phyloP scores from a whole-genome alignment of 2,329 filamentous ascomycete species.

The Diaporthe helianthi region DNA sequence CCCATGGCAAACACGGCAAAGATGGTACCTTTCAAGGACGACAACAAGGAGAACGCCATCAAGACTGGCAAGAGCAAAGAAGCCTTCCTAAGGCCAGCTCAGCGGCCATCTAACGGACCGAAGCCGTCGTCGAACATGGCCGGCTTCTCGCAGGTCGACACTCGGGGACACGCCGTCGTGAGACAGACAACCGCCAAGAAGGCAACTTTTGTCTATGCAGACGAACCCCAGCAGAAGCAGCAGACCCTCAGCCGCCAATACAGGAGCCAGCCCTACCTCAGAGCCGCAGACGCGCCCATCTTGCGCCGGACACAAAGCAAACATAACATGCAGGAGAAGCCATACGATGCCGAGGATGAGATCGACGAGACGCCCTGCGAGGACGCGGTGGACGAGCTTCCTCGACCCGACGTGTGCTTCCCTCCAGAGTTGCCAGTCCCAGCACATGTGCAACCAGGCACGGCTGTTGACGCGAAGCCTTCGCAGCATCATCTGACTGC shows the following conservation, averaged over 20 bases:
- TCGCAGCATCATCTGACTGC: conserved; percentile 34
- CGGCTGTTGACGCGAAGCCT: conserved; percentile 16
- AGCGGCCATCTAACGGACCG: conserved; percentile 38
- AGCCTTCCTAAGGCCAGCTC: conserved; percentile 48
- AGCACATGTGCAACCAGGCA: conserved; percentile 16
- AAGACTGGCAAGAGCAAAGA: conserved; percentile 43
- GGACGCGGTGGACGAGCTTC: conserved; percentile 54
- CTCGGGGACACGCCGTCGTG: conserved; percentile 17
- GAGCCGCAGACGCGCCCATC: conserved; percentile 47
- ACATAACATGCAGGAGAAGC: conserved; percentile 41
- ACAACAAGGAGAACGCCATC: conserved; percentile 55
- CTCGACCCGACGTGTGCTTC: conserved; percentile 36
- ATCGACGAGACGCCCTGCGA: conserved; percentile 51
- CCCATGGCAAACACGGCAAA: conserved; percentile 39
- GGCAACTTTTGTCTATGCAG: conserved; percentile 39
- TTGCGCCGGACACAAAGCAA: conserved; percentile 55
- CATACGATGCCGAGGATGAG: conserved; percentile 41
- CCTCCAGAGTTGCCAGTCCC: not conserved
- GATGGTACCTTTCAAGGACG: conserved; percentile 37
- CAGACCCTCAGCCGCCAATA: conserved; percentile 49
- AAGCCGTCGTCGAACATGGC: conserved; percentile 33
- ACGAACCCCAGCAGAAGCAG: conserved; percentile 43
- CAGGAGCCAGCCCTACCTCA: conserved; percentile 62
- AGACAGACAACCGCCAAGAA: conserved; percentile 38
- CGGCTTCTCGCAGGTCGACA: conserved; percentile 14